Percentiles rank a stretch among this genome's conserved stretches.
phyloP scores from a whole-genome alignment of 2,329 filamentous ascomycete species.

The Talaromyces albobiverticillius region DNA sequence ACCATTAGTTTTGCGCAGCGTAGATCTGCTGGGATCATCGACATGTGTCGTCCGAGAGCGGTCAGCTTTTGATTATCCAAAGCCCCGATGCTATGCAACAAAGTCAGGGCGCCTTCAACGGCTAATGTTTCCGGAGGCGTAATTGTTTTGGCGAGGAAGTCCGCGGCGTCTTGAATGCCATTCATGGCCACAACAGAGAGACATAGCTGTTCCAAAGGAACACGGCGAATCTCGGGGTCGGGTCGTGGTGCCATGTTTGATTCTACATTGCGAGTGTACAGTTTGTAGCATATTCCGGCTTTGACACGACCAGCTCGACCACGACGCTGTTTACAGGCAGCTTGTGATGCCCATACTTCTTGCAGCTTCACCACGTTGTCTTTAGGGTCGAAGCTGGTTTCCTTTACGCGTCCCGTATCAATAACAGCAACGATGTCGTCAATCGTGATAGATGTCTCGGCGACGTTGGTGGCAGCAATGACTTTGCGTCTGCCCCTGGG shows the following conservation, averaged over 20 bases:
- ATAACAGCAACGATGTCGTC: constrained; percentile 96
- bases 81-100: constrained; percentile 82
- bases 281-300: constrained; percentile 88
- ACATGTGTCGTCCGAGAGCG: constrained; percentile 86
- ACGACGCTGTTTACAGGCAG: constrained; percentile 89
- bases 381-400: constrained; percentile 87
- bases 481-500: constrained; percentile 84
- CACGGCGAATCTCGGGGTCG: constrained; percentile 88
- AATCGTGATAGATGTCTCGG: constrained; percentile 97
- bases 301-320: constrained; percentile 92
- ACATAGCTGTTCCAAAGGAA: constrained; percentile 91
- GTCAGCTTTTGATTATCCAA: constrained; percentile 83
- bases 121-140: constrained; percentile 84
- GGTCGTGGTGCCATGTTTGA: constrained; percentile 79
- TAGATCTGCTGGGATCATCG: constrained; percentile 90
- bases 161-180: constrained; percentile 74
- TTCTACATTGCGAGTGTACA: constrained; percentile 86
- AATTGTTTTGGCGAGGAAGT: constrained; percentile 79
- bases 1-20: constrained; percentile 93
- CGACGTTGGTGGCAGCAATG: constrained; percentile 92
- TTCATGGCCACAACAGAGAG: constrained; percentile 89
- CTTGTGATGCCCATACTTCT: constrained; percentile 91
- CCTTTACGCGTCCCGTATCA: constrained; percentile 91
- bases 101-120: constrained; percentile 76
- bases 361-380: constrained; percentile 93